phyloP scores from a whole-genome alignment of 1,139 yeast genomes.

The Lizanozyma gosingica region DNA sequence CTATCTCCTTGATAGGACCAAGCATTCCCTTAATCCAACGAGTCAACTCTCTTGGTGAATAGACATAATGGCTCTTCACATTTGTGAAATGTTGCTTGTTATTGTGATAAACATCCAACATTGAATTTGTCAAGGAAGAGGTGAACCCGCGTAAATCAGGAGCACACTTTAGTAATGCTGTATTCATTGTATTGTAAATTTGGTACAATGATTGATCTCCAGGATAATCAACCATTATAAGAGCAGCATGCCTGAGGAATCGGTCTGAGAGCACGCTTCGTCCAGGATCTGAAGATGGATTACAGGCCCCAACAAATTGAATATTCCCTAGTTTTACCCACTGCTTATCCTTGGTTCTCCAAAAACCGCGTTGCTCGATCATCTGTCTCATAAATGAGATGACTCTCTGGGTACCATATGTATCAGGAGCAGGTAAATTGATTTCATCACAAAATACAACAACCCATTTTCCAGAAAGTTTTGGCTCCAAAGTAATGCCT shows the following conservation, averaged over 20 bases:
- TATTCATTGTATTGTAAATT: constrained; percentile 55
- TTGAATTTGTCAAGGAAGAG: constrained; percentile 46
- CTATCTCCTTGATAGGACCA: constrained; percentile 39
- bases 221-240: constrained; percentile 79
- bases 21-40: constrained; percentile 80
- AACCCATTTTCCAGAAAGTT: constrained; percentile 57
- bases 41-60: constrained; percentile 88
- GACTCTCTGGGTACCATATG: constrained; percentile 69
- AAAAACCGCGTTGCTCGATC: constrained; percentile 69
- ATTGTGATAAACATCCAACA: constrained; percentile 52
- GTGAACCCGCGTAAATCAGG: constrained; percentile 56
- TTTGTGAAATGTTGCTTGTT: constrained; percentile 34
- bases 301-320: constrained; percentile 92
- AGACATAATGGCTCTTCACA: constrained; percentile 52
- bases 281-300: constrained; percentile 80
- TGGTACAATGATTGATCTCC: constrained; percentile 51
- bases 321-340: constrained; percentile 66
- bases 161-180: constrained; percentile 50
- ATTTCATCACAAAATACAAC: constrained; percentile 91
- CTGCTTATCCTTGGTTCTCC: constrained; percentile 49
- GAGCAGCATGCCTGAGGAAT: constrained; percentile 58
- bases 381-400: constrained; percentile 72
- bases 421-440: constrained; percentile 68
- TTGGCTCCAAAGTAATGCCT: constrained; percentile 53
- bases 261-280: constrained; percentile 52